These are phyloP conservation scores for Hypsizygus marmoreus DNA, from an alignment of 768 basidiomycete genomes.

Conservation along the genomic window DNA sequence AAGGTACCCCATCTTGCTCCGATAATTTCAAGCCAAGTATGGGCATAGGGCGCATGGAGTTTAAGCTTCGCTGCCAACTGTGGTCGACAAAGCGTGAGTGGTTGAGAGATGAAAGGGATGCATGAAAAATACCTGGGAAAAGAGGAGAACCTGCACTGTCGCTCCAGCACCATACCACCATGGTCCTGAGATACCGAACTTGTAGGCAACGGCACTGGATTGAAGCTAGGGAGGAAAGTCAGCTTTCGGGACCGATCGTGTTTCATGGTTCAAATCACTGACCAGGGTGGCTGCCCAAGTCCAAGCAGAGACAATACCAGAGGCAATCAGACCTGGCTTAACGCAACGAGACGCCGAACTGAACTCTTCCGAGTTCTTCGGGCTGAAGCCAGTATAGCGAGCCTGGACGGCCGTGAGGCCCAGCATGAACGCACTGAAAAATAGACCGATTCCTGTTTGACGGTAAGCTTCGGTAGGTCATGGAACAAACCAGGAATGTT, in stretches of 20 bases:
- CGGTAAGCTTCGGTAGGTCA: too few relatives aligned
- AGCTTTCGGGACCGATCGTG: not conserved
- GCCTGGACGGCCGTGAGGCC: slow-evolving; percentile 77
- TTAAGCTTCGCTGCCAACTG: slow-evolving; percentile 91
- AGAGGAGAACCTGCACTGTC: slow-evolving; percentile 86
- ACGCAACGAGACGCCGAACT: slow-evolving; percentile 80
- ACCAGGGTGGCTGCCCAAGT: slow-evolving; percentile 85
- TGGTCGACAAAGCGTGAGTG: too few relatives aligned
- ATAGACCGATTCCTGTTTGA: slow-evolving; percentile 77
- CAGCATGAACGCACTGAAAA: slow-evolving; percentile 84
- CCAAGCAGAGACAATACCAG: slow-evolving; percentile 93
- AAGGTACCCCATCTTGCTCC: slow-evolving; percentile 74
- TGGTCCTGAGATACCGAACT: slow-evolving; percentile 81
- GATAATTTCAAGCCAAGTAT: slow-evolving; percentile 90
- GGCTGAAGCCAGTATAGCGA: slow-evolving; percentile 82
- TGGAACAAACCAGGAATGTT: not conserved
- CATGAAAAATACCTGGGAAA: slow-evolving; percentile 60
- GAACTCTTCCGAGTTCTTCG: slow-evolving; percentile 81
- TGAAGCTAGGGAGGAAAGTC: slow-evolving; percentile 47
- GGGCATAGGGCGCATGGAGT: slow-evolving; percentile 84
- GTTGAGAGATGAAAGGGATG: too few relatives aligned
- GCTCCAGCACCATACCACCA: slow-evolving; percentile 96
- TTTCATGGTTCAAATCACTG: slow-evolving; percentile 9
- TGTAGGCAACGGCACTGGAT: slow-evolving; percentile 83
- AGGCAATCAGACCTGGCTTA: slow-evolving; percentile 90